A percentile compares a stretch with the other conserved stretches of the same genome.
phyloP scores from a whole-genome alignment of 805 yeast genomes.

The Candida namnaoensis region DNA sequence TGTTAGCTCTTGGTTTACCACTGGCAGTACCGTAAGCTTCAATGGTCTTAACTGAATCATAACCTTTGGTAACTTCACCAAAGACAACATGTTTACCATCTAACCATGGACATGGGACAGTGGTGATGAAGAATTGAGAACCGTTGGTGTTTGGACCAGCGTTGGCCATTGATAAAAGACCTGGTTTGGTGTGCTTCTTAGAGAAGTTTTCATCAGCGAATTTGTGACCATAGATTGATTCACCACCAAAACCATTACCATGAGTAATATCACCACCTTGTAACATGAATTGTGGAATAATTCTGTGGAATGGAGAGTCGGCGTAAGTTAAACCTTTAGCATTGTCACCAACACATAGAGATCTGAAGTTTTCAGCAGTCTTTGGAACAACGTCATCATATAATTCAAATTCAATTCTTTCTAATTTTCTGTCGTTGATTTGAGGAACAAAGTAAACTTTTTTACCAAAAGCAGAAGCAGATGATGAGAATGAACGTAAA shows the following conservation, averaged over 20 bases:
- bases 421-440: conserved; percentile 40
- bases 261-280: conserved; percentile 90
- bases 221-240: conserved; percentile 69
- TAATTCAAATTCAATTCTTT: conserved; percentile 25
- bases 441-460: conserved; percentile 51
- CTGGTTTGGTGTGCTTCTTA: conserved; percentile 70
- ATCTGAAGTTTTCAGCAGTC: conserved; percentile 77
- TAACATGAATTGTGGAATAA: conserved; percentile 91
- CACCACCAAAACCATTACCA: conserved; percentile 92
- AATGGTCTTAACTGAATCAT: conserved; percentile 47
- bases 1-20: conserved; percentile 58
- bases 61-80: conserved; percentile 67
- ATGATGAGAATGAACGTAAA: conserved; percentile 36
- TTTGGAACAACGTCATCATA: conserved; percentile 48
- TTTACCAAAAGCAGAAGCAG: conserved; percentile 32
- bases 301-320: conserved; percentile 85
- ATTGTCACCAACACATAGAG: conserved; percentile 84
- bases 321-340: conserved; percentile 70
- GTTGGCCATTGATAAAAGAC: conserved; percentile 86
- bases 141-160: conserved; percentile 93
- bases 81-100: conserved; percentile 75
- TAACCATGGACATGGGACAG: conserved; percentile 71
- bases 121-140: conserved; percentile 83
- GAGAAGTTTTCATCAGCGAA: conserved; percentile 53
- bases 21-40: conserved; percentile 58